Conservation (phyloP, 768 basidiomycete species). For the Scleroderma bovista region DNA sequence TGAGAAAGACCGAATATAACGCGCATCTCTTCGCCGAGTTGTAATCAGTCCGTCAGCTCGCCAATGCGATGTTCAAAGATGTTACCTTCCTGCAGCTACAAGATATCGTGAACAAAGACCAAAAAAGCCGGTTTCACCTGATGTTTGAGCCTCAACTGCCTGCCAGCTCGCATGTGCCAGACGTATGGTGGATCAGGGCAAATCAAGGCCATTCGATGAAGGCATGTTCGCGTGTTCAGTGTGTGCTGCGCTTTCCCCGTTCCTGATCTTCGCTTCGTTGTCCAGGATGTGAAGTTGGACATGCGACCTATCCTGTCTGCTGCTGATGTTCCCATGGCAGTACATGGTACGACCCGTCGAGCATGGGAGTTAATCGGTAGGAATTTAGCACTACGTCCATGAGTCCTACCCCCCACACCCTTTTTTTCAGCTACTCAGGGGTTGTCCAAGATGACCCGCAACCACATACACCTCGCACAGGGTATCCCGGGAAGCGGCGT, state of each 20-base stretch:
- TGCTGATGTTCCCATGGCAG: slow-evolving; percentile 68
- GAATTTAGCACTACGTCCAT: slow-evolving; percentile 7
- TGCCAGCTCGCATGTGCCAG: slow-evolving; percentile 11
- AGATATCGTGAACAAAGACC: slow-evolving; percentile 60
- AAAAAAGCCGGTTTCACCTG: slow-evolving; percentile 62
- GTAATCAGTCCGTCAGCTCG: slow-evolving; percentile 42
- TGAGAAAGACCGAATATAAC: slow-evolving; percentile 32
- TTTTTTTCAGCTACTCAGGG: slow-evolving; percentile 53
- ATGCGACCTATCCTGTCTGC: slow-evolving; percentile 51
- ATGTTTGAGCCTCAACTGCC: slow-evolving; percentile 42
- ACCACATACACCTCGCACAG: slow-evolving; percentile 91
- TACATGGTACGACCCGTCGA: slow-evolving; percentile 69
- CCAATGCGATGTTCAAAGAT: slow-evolving; percentile 59
- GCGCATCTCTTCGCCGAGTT: slow-evolving; percentile 1
- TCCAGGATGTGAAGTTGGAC: slow-evolving; percentile 64
- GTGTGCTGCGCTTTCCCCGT: background rate
- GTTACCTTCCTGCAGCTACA: slow-evolving; percentile 52
- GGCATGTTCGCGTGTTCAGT: slow-evolving; percentile 33
- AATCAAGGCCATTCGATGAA: slow-evolving; percentile 88
- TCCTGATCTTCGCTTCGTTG: background rate
- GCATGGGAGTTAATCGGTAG: slow-evolving; percentile 74
- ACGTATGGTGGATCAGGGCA: slow-evolving; percentile 82
- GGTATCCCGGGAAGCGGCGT: slow-evolving; percentile 60
- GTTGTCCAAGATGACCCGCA: slow-evolving; percentile 78
- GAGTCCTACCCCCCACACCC: background rate